These are phyloP conservation scores for Crithidia expoeki DNA, from an alignment of 208 protist species.

Conservation along the genomic window DNA sequence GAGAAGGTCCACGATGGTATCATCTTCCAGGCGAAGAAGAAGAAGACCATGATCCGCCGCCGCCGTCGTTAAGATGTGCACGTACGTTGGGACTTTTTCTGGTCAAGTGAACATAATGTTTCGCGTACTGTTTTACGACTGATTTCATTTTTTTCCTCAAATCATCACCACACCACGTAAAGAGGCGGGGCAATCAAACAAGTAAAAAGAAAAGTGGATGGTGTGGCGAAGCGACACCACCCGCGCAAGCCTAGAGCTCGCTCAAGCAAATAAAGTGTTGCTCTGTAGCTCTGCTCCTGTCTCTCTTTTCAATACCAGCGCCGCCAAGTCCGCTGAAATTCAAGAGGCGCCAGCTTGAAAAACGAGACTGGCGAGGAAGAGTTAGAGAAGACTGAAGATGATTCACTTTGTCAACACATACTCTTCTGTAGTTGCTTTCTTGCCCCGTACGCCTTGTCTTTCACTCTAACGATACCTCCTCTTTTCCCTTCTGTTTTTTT, in stretches of 20 bases:
- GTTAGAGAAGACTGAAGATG: too few relatives aligned
- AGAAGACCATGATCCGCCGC: conserved; percentile 98
- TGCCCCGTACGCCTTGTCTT: background rate
- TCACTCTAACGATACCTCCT: background rate
- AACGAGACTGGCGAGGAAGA: too few relatives aligned
- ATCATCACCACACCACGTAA: background rate
- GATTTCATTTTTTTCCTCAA: conserved; percentile 10
- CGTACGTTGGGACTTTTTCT: background rate
- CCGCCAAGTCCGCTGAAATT: too few relatives aligned
- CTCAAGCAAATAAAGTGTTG: too few relatives aligned
- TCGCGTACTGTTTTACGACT: conserved; percentile 19
- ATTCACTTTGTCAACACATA: background rate
- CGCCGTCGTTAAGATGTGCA: conserved; percentile 96
- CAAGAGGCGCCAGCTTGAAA: too few relatives aligned
- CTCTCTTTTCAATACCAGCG: too few relatives aligned
- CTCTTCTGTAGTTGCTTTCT: background rate
- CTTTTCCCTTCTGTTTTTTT: background rate
- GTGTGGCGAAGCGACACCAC: too few relatives aligned
- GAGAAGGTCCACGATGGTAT: conserved; percentile 98
- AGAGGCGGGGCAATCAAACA: too few relatives aligned
- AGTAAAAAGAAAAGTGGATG: too few relatives aligned
- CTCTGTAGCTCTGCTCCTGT: too few relatives aligned
- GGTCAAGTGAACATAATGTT: conserved; percentile 20
- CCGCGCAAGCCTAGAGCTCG: too few relatives aligned
- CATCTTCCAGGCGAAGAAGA: conserved; percentile 94